Evolutionary conservation across 129 eudicot species (phyloP), one percentile per base, ranked within the genome.

Genomic region (Cynara cardunculus): DNA sequence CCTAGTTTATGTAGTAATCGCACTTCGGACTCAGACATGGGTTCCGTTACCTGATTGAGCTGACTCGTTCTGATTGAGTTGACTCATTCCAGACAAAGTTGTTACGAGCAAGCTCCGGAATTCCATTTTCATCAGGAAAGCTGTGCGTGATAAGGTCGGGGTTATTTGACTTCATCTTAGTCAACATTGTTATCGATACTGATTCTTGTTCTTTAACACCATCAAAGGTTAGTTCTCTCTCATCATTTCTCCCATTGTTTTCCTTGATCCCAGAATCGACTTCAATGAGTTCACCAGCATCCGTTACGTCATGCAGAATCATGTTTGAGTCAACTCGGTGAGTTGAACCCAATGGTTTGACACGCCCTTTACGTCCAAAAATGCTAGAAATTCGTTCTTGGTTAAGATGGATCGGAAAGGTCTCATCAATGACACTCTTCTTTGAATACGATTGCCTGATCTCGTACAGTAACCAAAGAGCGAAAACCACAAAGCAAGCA

Each of bases 121-220:
- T 62, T 37, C 80, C 80, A 76, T 61, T 76, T 61, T 32, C 80
- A 10, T 75, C 80, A 31, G 64, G 71, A 75, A 75, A 75, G 64
- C 74, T 77, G 67, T 32, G 18, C 1, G 13, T 25, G 21, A 2
- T 64, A 32, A 70, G 44, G 1, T 70, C 74, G 10, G 34, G 44
- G 3, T 70, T 34, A 18, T 70, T 70, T 70, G 44, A 31, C 74
- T 30, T 9, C 12, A 64, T 30, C 74, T 30, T 70, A 31, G 46
- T 31, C 74, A 70, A 31, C 74, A 70, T 19, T 31, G 34, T 34
- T 31, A 26, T 70, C 1, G 44, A 18, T 30, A 70, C 24, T 4
- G 46, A 14, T 7, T 70, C 25, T 19, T 18, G 74, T 31, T 28
- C 74, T 30, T 70, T 14, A 7, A 28, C 39, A 69, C 12, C 37